Conservation (phyloP, 2,329 filamentous ascomycete species). For the Botrytis squamosa region DNA sequence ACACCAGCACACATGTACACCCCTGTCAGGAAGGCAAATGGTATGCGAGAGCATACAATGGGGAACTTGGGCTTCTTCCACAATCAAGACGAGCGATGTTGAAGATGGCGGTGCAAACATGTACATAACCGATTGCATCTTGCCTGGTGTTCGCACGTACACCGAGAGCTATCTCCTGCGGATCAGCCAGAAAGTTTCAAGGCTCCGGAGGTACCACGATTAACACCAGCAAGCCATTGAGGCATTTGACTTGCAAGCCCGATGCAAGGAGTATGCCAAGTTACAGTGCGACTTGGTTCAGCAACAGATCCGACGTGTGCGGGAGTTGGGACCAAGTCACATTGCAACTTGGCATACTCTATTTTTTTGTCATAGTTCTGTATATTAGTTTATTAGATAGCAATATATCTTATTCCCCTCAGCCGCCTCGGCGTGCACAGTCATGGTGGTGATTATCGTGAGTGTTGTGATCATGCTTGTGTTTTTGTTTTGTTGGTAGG, state of each 20-base stretch:
- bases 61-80: neutral
- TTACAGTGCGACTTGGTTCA: slow-evolving; percentile 63
- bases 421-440: neutral
- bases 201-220: slow-evolving; percentile 18
- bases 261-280: slow-evolving; percentile 53
- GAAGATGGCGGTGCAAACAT: neutral
- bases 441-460: neutral
- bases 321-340: slow-evolving; percentile 36
- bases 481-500: neutral
- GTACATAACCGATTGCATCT: slow-evolving; percentile 28
- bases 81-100: neutral
- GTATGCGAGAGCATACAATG: neutral
- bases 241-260: neutral
- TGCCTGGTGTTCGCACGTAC: slow-evolving; percentile 24
- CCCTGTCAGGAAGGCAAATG: neutral
- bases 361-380: neutral
- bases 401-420: neutral
- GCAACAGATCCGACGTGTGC: slow-evolving; percentile 60
- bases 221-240: neutral
- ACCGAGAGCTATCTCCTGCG: slow-evolving; percentile 35
- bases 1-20: neutral
- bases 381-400: neutral
- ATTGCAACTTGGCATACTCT: neutral
- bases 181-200: slow-evolving; percentile 27
- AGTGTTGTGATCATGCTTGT: neutral